Base-by-base conservation (phyloP, 257 asterid species). In the Rubia yunnanensis region DNA sequence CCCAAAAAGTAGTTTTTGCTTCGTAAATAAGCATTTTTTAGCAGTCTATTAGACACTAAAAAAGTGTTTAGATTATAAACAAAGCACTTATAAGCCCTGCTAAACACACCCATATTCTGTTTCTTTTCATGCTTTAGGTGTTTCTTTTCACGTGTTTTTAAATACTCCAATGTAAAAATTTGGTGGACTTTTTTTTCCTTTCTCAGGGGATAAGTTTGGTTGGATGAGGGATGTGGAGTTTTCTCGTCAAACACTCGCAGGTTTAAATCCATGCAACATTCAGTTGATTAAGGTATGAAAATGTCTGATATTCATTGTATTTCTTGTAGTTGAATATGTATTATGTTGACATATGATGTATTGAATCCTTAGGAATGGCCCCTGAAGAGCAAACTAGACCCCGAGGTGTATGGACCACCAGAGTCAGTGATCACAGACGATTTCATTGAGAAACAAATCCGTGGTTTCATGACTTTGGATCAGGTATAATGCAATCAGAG, bases 171-270 rank as follows among this genome's bases (percentile, higher is more conserved):
- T 35, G 4, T 35, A 3, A 14, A 46, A 46, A 14, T 50, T 50
- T 50, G 24, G 5, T 2, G 14, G 27, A 53, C 18, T 53, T 54
- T 39, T 20, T 18, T 49, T 73, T 10, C 32, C 53, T 54, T 73
- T 39, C 48, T 39, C 48, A 78, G 83, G 91, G 69, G 91, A 89
- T 65, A 81, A 68, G 61, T 84, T 89, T 82, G 68, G 86, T 32
- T 89, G 96, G 96, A 38, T 83, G 66, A 86, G 80, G 59, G 95
- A 89, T 68, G 77, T 79, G 17, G 96, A 86, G 68, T 86, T 89
- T 65, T 85, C 83, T 26, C 83, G 96, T 23, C 91, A 89, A 73
- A 80, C 96, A 10, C 73, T 89, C 30, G 92, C 92, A 1, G 95
- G 96, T 60, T 23, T 83, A 28, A 89, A 86, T 53, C 95, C 96